Evolutionary conservation across 2,329 filamentous ascomycete genomes (phyloP).

Genomic region (Cordyceps farinosa): DNA sequence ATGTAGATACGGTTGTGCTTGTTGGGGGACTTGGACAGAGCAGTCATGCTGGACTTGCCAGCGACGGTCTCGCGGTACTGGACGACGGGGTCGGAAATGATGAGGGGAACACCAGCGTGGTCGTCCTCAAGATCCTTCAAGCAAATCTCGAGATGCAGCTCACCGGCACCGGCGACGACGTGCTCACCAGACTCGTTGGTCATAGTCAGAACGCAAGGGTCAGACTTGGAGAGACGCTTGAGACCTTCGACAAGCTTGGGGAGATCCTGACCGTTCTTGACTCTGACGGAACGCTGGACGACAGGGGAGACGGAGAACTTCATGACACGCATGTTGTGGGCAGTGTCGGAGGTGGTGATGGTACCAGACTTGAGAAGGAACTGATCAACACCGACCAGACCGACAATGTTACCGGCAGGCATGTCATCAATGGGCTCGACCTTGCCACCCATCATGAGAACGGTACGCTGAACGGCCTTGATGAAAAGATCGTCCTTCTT

Average conservation of each 20-base stretch:
- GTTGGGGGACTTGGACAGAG: conserved; percentile 99
- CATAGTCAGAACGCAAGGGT: conserved; percentile 91
- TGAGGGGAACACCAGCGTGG: conserved; percentile 97
- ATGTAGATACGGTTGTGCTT: conserved; percentile 99
- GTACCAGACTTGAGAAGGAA: conserved; percentile 99
- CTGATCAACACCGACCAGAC: conserved; percentile 98
- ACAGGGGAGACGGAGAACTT: conserved; percentile 99
- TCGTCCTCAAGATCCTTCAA: conserved; percentile 99
- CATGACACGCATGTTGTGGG: conserved; percentile 99
- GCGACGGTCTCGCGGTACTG: conserved; percentile 96
- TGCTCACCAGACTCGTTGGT: conserved; percentile 95
- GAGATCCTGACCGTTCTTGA: conserved; percentile 99
- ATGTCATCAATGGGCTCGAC: conserved; percentile 99
- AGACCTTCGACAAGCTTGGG: conserved; percentile 99
- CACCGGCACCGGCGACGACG: conserved; percentile 97
- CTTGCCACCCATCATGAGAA: conserved; percentile 99
- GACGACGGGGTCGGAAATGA: conserved; percentile 96
- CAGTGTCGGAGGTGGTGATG: conserved; percentile 92
- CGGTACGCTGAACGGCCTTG: conserved; percentile 99
- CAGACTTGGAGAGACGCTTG: conserved; percentile 99
- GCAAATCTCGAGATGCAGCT: conserved; percentile 99
- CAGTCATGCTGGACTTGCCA: conserved; percentile 84
- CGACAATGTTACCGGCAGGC: conserved; percentile 98
- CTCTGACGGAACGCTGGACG: conserved; percentile 96
- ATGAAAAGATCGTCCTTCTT: conserved; percentile 99